Evolutionary conservation across 1,284 basidiomycete genomes (phyloP).

Genomic region (Microbotryum lychnidis-dioicae): DNA sequence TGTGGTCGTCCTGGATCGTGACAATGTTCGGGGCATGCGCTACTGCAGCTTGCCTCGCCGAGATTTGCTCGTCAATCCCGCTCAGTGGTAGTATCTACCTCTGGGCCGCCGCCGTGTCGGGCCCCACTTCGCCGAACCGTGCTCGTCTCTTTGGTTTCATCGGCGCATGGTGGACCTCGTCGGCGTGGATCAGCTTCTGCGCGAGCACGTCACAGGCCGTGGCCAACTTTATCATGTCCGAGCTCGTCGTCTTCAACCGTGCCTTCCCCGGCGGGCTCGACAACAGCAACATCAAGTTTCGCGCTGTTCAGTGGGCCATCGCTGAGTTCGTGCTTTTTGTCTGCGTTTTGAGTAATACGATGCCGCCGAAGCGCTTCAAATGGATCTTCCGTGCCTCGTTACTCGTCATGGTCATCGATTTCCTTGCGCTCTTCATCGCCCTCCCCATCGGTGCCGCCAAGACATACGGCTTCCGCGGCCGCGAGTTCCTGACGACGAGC

Average conservation of each 20-base stretch:
- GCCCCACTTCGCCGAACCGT: constrained; percentile 57
- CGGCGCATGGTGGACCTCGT: constrained; percentile 45
- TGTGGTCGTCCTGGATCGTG: constrained; percentile 70
- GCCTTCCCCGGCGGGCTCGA: constrained; percentile 65
- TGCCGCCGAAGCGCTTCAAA: constrained; percentile 60
- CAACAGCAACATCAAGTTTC: constrained; percentile 65
- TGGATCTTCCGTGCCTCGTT: constrained; percentile 62
- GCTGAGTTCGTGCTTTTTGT: constrained; percentile 60
- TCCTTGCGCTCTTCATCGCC: constrained; percentile 74
- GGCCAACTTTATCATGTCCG: constrained; percentile 63
- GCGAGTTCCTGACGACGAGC: constrained; percentile 66
- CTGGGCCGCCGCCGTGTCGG: constrained; percentile 79
- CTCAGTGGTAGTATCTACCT: constrained; percentile 79
- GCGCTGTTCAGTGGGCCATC: constrained; percentile 69
- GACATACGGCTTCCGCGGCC: constrained; percentile 69
- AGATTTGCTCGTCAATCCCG: constrained; percentile 75
- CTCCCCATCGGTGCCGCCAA: constrained; percentile 71
- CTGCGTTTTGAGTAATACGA: constrained; percentile 66
- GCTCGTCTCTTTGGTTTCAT: constrained; percentile 71
- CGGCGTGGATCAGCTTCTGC: constrained; percentile 79
- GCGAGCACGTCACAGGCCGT: constrained; percentile 73
- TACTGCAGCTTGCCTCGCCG: constrained; percentile 70
- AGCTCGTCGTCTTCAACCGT: constrained; percentile 63
- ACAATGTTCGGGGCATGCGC: constrained; percentile 74
- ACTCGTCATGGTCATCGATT: constrained; percentile 65